Evolutionary conservation across 192 early-diverging fungal genomes (phyloP).

Genomic region (Linnemannia zychae): DNA sequence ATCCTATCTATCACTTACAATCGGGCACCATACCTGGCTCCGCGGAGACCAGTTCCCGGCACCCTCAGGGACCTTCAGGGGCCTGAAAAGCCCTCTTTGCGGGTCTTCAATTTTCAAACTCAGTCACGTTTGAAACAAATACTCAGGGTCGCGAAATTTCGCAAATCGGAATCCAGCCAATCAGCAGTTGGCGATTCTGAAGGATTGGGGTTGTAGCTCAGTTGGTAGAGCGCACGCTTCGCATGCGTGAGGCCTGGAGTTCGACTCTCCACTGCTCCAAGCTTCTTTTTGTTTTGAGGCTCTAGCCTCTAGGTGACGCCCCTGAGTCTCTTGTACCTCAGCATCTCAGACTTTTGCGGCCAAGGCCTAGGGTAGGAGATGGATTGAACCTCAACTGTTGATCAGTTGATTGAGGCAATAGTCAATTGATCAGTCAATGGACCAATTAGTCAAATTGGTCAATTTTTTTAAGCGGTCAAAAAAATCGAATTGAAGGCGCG

Average conservation of each 20-base stretch:
- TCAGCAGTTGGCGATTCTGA: background rate
- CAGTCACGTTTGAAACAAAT: background rate
- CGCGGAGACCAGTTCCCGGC: background rate
- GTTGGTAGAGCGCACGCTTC: conserved; percentile 51
- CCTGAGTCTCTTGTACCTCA: no score
- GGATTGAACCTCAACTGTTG: no score
- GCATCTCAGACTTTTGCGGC: no score
- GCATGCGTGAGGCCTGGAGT: conserved; percentile 46
- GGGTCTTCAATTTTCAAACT: background rate
- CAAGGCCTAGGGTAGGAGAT: no score
- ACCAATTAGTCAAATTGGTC: no score
- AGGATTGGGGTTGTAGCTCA: conserved; percentile 38
- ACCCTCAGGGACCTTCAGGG: background rate
- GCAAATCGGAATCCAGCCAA: background rate
- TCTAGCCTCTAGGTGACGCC: no score
- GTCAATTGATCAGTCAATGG: no score
- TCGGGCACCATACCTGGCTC: no score
- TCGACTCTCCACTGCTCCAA: conserved; percentile 50
- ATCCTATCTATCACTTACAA: no score
- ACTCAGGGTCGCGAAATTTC: background rate
- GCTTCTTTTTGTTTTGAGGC: background rate
- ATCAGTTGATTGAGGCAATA: no score
- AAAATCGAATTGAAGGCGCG: no score
- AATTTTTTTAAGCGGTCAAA: no score
- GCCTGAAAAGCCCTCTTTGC: background rate